Base-by-base conservation (phyloP, 306 rosid genomes). In the Cajanus cajan region DNA sequence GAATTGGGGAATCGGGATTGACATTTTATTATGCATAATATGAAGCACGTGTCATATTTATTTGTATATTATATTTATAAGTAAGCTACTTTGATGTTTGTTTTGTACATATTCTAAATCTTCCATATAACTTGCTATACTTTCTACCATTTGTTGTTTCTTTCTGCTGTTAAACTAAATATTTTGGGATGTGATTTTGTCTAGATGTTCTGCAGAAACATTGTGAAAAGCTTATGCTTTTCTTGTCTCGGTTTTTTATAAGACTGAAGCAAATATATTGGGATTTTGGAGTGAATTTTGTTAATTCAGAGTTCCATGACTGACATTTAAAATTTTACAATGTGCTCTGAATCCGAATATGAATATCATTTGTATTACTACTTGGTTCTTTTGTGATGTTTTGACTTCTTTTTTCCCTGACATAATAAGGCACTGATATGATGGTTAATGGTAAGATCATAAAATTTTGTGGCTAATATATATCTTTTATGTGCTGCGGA, bases 151-250 rank as follows among this genome's bases (percentile, higher is more conserved):
- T 55, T 28, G 37, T 69, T n/a, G n/a, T n/a, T n/a, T 31, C 18
- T 45, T 63, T 39, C 66, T 71, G 73, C 37, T 8, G 54, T 64
- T 51, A 12, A 64, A 65, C 50, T 72, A 73, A 73, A 34, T 71
- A 47, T 24, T 61, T 48, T 44, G 24, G 67, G 75, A 64, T 67
- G 33, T 82, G 57, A 58, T 68, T 81, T 65, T 39, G 62, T 57
- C 51, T 19, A 13, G 24, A 58, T 41, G 37, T 54, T 16, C 40
- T 45, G 28, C 39, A n/a, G 44, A 66, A 66, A 15, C 68, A 39
- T 77, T 4, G 54, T 24, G 24, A 16, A 39, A n/a, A 24, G 57
- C 18, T 65, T 34, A 14, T 47, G 16, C 61, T 34, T 76, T 64
- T 59, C n/a, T 63, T 63, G 69, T 14, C 10, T 22, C 34, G 19